Evolutionary conservation across 2,329 filamentous ascomycete species (phyloP).

Genomic region (Claviceps africana): DNA sequence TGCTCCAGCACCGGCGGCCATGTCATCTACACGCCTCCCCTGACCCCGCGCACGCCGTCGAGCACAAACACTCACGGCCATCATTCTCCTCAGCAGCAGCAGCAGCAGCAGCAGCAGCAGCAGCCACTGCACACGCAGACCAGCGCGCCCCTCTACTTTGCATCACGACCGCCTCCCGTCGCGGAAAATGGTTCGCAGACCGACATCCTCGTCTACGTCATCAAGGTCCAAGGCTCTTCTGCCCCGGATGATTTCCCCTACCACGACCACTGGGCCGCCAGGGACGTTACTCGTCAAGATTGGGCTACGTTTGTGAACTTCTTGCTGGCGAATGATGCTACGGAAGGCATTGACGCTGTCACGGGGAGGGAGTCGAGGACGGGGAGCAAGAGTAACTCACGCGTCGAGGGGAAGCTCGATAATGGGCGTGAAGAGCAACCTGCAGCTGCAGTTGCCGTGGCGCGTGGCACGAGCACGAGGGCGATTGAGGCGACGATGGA

Average conservation of each 20-base stretch:
- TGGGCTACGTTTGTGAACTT: conserved; percentile 47
- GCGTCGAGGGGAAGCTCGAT: conserved; percentile 30
- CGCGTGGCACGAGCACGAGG: conserved; percentile 10
- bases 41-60: conserved; percentile 26
- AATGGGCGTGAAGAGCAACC: conserved; percentile 15
- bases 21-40: conserved; percentile 35
- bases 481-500: conserved; percentile 27
- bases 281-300: conserved; percentile 36
- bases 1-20: conserved; percentile 21
- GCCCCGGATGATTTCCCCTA: conserved; percentile 31
- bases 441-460: conserved; percentile 1
- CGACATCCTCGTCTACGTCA: conserved; percentile 18
- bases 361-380: conserved; percentile 34
- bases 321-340: conserved; percentile 34
- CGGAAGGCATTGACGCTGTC: conserved; percentile 29
- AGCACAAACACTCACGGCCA: conserved; percentile 3
- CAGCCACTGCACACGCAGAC: too few relatives aligned
- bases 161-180: conserved; percentile 24
- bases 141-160: conserved; percentile 27
- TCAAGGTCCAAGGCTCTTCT: conserved; percentile 22
- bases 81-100: neutral
- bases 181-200: conserved; percentile 6
- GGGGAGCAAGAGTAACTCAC: too few relatives aligned
- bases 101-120: conserved; percentile 1
- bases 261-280: conserved; percentile 20